Percentiles rank a stretch among this genome's conserved stretches.
Conservation (phyloP, 306 rosid genomes). For the Oxytropis ochrocephala region DNA sequence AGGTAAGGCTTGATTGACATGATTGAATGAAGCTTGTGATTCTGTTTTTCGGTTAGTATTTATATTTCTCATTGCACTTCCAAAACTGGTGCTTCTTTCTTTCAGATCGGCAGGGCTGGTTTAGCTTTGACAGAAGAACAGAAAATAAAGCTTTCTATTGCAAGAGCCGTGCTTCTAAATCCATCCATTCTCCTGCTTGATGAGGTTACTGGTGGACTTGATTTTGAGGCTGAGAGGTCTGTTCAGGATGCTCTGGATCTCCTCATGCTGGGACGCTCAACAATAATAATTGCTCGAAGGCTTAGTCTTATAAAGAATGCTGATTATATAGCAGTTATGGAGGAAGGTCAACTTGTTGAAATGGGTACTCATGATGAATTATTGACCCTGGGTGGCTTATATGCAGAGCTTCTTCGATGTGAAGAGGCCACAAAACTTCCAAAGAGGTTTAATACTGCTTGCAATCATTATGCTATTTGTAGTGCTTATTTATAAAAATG, state of each 20-base stretch:
- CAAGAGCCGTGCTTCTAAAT: constrained; percentile 95
- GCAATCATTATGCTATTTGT: neutral
- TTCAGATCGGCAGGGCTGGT: constrained; percentile 96
- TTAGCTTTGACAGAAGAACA: constrained; percentile 86
- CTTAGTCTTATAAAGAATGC: constrained; percentile 99
- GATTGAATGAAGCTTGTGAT: constrained; percentile 2
- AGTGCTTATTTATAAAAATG: neutral
- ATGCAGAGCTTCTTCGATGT: constrained; percentile 91
- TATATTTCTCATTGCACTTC: neutral
- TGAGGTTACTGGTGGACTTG: constrained; percentile 99
- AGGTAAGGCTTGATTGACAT: constrained; percentile 49
- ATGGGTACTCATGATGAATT: constrained; percentile 98
- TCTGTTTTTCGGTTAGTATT: neutral
- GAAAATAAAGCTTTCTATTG: constrained; percentile 93
- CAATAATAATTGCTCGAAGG: constrained; percentile 96
- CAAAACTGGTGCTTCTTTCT: constrained; percentile 20
- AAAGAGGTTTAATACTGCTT: constrained; percentile 56
- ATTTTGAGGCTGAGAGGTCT: constrained; percentile 98
- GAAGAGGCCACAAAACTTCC: constrained; percentile 99
- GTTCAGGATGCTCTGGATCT: constrained; percentile 98
- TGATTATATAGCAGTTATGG: constrained; percentile 99
- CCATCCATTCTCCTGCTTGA: constrained; percentile 96
- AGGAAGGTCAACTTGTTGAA: constrained; percentile 98
- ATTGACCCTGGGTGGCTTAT: constrained; percentile 68
- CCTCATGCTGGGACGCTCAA: constrained; percentile 96